Base-by-base conservation (phyloP, 805 yeast species). In the Teunomyces gatunensis region DNA sequence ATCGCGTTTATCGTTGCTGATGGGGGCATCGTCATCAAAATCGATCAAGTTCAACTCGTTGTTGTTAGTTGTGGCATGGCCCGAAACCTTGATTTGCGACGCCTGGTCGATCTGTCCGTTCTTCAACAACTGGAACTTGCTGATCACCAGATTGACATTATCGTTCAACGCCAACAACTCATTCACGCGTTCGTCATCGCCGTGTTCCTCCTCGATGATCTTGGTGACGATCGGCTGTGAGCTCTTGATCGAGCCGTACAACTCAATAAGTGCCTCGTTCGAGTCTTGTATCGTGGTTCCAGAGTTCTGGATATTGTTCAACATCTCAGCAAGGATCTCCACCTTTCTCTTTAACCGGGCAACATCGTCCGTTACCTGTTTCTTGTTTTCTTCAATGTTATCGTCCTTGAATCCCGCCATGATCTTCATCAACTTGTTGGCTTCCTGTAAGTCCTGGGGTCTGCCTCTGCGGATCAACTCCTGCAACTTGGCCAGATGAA, bases 401-500 rank as follows among this genome's bases (percentile, higher is more conserved):
- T 90, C 96, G 59, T 87, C 89, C 65, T 87, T 87, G 74, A 89
- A 94, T 5, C 99, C 99, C 4, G 98, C 96, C 97, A 94, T 90
- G 56, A 94, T 83, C 65, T 92, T 90, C 99, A 94, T 94, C 66
- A 94, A 78, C 57, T 87, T 89, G 67, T 94, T 94, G 39, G 99
- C 99, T 67, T 94, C 99, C 58, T 85, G 88, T 61, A 94, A 79
- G 69, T 94, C 99, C 53, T 85, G 87, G 5, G 99, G 98, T 65
- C 88, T 86, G 36, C 98, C 99, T 58, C 97, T 80, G 69, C 98
- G 84, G 52, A 94, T 87, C 52, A 94, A 77, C 67, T 94, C 99
- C 69, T 94, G 99, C 54, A 94, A 78, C 69, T 94, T 94, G 13
- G 99, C 98, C 53, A 88, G 80, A 62, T 91, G 97, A 1, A 95